Evolutionary conservation across 225 moss, liverwort and hornwort species (phyloP), one percentile per base, ranked within the genome.

Genomic region (Rhytidiadelphus loreus): DNA sequence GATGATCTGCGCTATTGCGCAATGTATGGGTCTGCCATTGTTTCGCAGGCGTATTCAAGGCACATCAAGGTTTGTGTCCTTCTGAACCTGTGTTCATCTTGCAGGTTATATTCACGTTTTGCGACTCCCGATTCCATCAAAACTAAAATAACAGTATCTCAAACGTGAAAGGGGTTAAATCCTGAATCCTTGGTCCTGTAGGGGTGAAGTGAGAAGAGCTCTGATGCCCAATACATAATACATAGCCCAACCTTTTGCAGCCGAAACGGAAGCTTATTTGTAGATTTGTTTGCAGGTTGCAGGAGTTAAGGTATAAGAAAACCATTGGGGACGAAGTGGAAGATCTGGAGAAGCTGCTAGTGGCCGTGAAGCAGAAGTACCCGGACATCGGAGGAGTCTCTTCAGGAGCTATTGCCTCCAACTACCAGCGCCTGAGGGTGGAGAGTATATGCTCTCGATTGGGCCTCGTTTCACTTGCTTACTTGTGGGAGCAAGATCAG

Each of bases 401-500:
- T 29, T 95, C 95, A 26, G 99, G 99, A 87, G 99, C 97, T 44
- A 99, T 99, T 85, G 99, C 96, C 61, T 99, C 99, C 81, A 95
- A 99, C 71, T 99, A 97, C 88, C 99, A 99, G 90, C 96, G 99
- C 82, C 81, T 99, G 86, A 92, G 99, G 90, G 96, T 99, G 41
- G 99, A 99, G 91, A 95, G 93, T 88, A 93, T 99, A 83, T 99
- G 99, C 88, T 96, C 96, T 84, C 93, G 99, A 89, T 92, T 99
- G 90, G 96, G 95, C 80, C 96, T 99, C 80, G 89, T 97, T 88
- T 99, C 99, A 76, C 92, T 99, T 82, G 99, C 99, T 87, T 99
- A 95, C 85, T 87, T 99, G 81, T 99, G 97, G 99, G 95, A 95
- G 92, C 97, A 99, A 90, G 96, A 99, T 89, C 99, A 99, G 91